Evolutionary conservation across 441 rosid species (phyloP).

Genomic region (Arabidopsis hybrid): DNA sequence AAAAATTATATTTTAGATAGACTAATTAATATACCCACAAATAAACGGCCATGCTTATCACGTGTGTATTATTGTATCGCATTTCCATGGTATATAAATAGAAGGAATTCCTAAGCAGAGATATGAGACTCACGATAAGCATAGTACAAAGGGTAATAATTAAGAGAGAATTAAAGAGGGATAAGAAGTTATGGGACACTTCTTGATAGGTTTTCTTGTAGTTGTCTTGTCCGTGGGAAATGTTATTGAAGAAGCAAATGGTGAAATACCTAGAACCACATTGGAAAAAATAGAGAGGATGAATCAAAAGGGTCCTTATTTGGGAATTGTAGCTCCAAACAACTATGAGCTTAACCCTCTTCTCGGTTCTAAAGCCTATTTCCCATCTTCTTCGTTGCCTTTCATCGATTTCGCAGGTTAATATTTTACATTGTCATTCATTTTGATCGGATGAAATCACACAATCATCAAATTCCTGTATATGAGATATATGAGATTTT

Average conservation of each 20-base stretch:
- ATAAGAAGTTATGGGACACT: constrained; percentile 31
- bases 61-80: too few species aligned
- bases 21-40: too few species aligned
- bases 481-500: too few species aligned
- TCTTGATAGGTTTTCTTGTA: constrained; percentile 32
- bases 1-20: too few species aligned
- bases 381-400: constrained; percentile 46
- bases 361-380: constrained; percentile 57
- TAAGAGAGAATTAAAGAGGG: neutral
- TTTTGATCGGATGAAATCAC: too few species aligned
- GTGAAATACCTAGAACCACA: constrained; percentile 39
- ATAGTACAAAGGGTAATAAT: constrained; percentile 11
- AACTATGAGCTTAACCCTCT: constrained; percentile 78
- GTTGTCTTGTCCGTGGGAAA: constrained; percentile 35
- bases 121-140: constrained; percentile 18
- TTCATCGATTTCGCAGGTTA: constrained; percentile 64
- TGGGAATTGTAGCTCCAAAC: constrained; percentile 67
- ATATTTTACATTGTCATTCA: neutral
- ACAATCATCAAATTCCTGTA: too few species aligned
- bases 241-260: constrained; percentile 36
- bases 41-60: too few species aligned
- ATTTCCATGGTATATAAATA: too few species aligned
- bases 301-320: constrained; percentile 57
- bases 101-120: too few species aligned
- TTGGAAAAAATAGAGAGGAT: constrained; percentile 43